Conservation (phyloP, 805 yeast species). For the Blastobotrys attinorum region DNA sequence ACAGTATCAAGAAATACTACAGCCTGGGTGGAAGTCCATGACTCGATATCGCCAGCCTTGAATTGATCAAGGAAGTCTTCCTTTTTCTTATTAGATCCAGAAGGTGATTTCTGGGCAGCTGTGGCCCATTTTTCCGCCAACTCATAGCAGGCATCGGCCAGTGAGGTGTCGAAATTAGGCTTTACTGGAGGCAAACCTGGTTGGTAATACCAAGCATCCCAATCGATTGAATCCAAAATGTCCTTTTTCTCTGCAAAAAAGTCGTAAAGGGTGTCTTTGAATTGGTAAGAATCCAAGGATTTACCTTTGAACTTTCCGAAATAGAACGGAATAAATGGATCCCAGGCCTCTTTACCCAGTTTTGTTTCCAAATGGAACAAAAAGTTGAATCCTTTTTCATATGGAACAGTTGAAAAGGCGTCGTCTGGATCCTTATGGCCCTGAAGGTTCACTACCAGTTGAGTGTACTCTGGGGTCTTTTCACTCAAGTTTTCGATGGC, state of each 20-base stretch:
- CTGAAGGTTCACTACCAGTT: slow-evolving; percentile 63
- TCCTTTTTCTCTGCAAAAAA: slow-evolving; percentile 40
- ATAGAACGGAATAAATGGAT: slow-evolving; percentile 72
- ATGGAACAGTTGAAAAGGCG: slow-evolving; percentile 79
- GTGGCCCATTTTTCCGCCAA: slow-evolving; percentile 63
- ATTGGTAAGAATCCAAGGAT: slow-evolving; percentile 76
- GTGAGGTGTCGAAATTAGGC: slow-evolving; percentile 69
- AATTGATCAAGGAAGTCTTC: slow-evolving; percentile 30
- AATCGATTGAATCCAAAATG: slow-evolving; percentile 63
- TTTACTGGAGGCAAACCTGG: slow-evolving; percentile 91
- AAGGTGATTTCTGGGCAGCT: slow-evolving; percentile 22
- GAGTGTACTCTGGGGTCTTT: slow-evolving; percentile 40
- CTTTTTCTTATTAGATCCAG: slow-evolving; percentile 5
- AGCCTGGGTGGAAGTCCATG: slow-evolving; percentile 66
- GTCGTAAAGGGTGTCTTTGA: slow-evolving; percentile 65
- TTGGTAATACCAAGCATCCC: slow-evolving; percentile 74
- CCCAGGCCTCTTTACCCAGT: slow-evolving; percentile 56
- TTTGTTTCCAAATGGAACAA: slow-evolving; percentile 63
- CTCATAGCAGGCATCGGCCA: slow-evolving; percentile 63
- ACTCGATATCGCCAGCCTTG: slow-evolving; percentile 40
- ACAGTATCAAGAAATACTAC: slow-evolving; percentile 71
- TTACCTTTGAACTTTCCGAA: slow-evolving; percentile 59
- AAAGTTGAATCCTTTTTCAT: slow-evolving; percentile 82
- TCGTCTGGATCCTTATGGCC: slow-evolving; percentile 79
- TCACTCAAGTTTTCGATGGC: slow-evolving; percentile 57